Percentiles rank a stretch among this genome's conserved stretches.
Evolutionary conservation across 352 stramenopile genomes (phyloP).

Genomic region (Phytophthora pistaciae): DNA sequence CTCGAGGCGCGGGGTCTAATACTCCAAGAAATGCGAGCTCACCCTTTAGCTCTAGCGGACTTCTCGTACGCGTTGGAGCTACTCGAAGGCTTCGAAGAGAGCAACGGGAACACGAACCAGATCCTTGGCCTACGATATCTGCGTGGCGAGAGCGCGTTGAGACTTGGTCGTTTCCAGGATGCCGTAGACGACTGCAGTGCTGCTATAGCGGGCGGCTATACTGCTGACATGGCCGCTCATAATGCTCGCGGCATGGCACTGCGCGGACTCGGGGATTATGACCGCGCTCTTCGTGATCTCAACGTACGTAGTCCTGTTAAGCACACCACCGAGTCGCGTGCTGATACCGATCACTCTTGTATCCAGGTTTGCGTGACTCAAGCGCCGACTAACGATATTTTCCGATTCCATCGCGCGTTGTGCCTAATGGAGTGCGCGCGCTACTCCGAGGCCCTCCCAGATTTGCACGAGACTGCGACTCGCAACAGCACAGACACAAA

Average conservation of each 20-base stretch:
- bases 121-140: constrained; percentile 47
- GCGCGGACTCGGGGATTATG: constrained; percentile 65
- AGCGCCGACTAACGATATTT: constrained; percentile 60
- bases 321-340: no score
- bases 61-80: constrained; percentile 50
- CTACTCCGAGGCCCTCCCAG: constrained; percentile 57
- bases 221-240: constrained; percentile 48
- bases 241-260: constrained; percentile 70
- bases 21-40: constrained; percentile 61
- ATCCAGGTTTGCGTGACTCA: constrained; percentile 50
- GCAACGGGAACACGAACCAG: constrained; percentile 19
- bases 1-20: constrained; percentile 64
- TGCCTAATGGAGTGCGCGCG: constrained; percentile 66
- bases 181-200: constrained; percentile 56
- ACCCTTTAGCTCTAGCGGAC: constrained; percentile 64
- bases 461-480: constrained; percentile 59
- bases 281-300: constrained; percentile 63
- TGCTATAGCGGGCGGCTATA: constrained; percentile 34
- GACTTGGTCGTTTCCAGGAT: constrained; percentile 51
- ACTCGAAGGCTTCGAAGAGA: constrained; percentile 31
- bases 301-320: constrained; percentile 41
- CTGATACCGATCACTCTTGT: neutral
- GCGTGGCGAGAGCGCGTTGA: constrained; percentile 54
- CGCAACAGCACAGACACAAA: constrained; percentile 37
- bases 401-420: constrained; percentile 70